A percentile compares a stretch with the other conserved stretches of the same genome.
Conservation (phyloP, 768 basidiomycete genomes). For the Termitomyces sp. region DNA sequence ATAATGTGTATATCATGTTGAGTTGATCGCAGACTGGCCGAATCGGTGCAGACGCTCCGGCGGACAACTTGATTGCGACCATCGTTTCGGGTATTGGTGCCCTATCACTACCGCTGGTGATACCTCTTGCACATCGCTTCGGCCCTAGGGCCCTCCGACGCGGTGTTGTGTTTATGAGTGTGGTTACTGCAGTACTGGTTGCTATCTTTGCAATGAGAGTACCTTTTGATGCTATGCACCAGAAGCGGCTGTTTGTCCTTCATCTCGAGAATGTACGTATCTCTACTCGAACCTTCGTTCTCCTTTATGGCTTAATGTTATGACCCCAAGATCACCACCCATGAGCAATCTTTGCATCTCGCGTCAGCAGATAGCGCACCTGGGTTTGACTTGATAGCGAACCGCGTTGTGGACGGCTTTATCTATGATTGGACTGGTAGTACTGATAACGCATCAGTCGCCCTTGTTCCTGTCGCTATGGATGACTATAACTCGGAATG, state of each 20-base stretch:
- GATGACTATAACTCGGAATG: conserved; percentile 82
- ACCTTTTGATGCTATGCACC: conserved; percentile 82
- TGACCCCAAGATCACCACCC: conserved; percentile 53
- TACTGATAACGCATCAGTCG: conserved; percentile 9
- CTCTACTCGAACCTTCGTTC: neutral
- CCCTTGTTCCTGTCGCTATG: conserved; percentile 48
- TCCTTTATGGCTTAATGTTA: neutral
- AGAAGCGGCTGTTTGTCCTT: conserved; percentile 79
- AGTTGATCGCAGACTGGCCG: conserved; percentile 65
- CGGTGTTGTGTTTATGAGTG: conserved; percentile 38
- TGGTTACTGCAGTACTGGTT: conserved; percentile 45
- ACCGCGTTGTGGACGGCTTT: conserved; percentile 56
- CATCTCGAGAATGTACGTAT: conserved; percentile 77
- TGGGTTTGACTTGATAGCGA: conserved; percentile 60
- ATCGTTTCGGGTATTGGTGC: conserved; percentile 57
- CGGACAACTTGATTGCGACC: conserved; percentile 83
- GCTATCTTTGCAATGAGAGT: conserved; percentile 53
- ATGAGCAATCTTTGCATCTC: conserved; percentile 72
- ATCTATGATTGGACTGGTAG: conserved; percentile 34
- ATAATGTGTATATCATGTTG: neutral
- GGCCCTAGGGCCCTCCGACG: conserved; percentile 29
- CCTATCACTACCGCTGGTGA: conserved; percentile 50
- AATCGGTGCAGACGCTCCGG: conserved; percentile 75
- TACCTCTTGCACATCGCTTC: conserved; percentile 77
- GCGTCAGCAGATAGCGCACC: conserved; percentile 81